Base-by-base conservation (phyloP, 2,329 filamentous ascomycete genomes). In the Akanthomyces uredinophilus region DNA sequence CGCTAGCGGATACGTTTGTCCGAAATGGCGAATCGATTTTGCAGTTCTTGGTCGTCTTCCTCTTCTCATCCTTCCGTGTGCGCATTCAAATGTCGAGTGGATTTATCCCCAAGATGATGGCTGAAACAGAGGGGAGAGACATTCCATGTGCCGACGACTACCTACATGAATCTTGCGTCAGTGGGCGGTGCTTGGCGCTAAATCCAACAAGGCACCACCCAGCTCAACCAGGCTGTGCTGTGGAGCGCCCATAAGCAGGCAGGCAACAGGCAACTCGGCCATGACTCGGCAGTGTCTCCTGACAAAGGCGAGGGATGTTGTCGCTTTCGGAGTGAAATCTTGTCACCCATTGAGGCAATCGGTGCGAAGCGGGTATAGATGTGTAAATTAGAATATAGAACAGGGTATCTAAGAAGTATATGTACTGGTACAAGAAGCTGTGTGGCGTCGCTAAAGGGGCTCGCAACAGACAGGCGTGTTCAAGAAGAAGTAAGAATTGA, bases 361-460 rank as follows among this genome's bases (percentile, higher is more conserved):
- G 44, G 16, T n/a, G 29, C 18, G 32, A 49, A 39, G 29, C 2
- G 16, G 20, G 18, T 14, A 27, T 37, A n/a, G 24, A 46, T 8
- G 32, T 55, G 20, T 35, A 29, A 44, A 47, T 46, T 55, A 10
- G 39, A 8, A 24, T 61, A 54, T 61, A 39, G 27, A 54, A 47
- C 50, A 41, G 59, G 59, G 59, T 61, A 61, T 61, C 59, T 59
- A 50, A 24, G 24, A 35, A 18, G 16, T 20, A 59, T 59, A 59
- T 18, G n/a, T n/a, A n/a, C n/a, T n/a, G n/a, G n/a, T n/a, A 59
- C 20, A 43, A 16, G 29, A 22, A 37, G 35, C 46, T 35, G 43
- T 20, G 43, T 24, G 8, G 22, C 35, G 18, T 32, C 27, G 37
- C 32, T n/a, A n/a, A 11, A 20, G 18, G 35, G 39, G 29, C 16